phyloP scores from a whole-genome alignment of 1,139 yeast species.

The Protomyces gravidus region DNA sequence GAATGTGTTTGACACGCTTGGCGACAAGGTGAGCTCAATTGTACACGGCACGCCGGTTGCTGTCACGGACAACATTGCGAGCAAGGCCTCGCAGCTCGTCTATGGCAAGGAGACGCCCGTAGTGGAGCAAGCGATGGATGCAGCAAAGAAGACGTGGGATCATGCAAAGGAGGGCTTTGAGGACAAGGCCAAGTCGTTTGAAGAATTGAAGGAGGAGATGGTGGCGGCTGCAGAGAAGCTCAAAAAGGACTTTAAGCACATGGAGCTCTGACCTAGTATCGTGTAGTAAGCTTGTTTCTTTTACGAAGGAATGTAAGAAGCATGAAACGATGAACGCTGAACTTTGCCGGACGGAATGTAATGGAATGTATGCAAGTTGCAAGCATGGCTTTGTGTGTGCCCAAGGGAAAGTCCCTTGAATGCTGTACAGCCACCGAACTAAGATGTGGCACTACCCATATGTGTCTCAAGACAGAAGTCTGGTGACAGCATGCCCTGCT shows the following conservation, averaged over 20 bases:
- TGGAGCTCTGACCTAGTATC: no score
- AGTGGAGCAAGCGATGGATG: constrained; percentile 4
- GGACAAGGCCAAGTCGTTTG: constrained; percentile 1
- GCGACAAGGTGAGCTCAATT: constrained; percentile 4
- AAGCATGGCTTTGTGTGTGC: no score
- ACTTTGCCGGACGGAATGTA: no score
- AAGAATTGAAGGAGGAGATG: constrained; percentile 9
- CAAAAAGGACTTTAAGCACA: background rate
- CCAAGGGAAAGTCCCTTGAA: no score
- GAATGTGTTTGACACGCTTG: background rate
- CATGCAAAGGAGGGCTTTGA: constrained; percentile 7
- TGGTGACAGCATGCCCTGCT: no score
- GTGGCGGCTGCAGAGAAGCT: background rate
- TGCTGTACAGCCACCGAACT: no score
- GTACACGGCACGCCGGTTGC: constrained; percentile 23
- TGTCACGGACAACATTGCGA: constrained; percentile 13
- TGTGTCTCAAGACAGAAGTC: no score
- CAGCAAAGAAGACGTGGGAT: constrained; percentile 1
- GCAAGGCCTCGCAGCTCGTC: constrained; percentile 15
- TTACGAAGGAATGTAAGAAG: no score
- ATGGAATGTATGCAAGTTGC: no score
- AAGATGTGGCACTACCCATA: no score
- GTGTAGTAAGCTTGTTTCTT: no score
- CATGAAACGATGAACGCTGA: no score
- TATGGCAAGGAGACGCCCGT: constrained; percentile 17